A percentile compares a stretch with the other conserved stretches of the same genome.
Evolutionary conservation across 2,329 filamentous ascomycete genomes (phyloP).

Genomic region (Exophiala alcalophila): DNA sequence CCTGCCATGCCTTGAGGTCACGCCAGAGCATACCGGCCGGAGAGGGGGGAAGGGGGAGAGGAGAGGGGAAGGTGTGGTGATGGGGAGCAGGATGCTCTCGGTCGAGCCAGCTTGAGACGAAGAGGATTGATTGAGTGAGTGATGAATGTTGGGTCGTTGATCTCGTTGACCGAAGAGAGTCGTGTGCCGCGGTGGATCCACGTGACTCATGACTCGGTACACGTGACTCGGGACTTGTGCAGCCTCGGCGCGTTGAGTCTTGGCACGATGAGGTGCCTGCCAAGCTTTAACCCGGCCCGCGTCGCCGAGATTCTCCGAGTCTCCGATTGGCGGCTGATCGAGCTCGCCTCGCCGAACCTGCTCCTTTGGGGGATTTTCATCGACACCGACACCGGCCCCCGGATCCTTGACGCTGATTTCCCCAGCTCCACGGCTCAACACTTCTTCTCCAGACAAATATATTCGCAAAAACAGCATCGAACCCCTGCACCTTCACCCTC

Average conservation of each 20-base stretch:
- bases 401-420: conserved; percentile 2
- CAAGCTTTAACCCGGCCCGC: conserved; percentile 12
- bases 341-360: conserved; percentile 6
- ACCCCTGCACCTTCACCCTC: background rate
- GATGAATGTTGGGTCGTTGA: no score
- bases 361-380: background rate
- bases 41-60: background rate
- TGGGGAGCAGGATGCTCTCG: background rate
- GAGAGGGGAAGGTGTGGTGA: background rate
- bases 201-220: no score
- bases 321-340: conserved; percentile 17
- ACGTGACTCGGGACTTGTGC: no score
- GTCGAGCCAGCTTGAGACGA: background rate
- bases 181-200: no score
- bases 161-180: conserved; percentile 5
- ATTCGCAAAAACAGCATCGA: no score
- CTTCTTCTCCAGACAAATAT: no score
- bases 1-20: conserved; percentile 65
- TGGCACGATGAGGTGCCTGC: conserved; percentile 21
- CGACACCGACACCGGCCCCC: background rate
- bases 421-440: conserved; percentile 5
- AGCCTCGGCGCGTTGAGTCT: no score
- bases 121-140: background rate
- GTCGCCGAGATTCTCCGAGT: conserved; percentile 3
- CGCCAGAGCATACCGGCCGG: conserved; percentile 50